These are phyloP conservation scores for Vigna radiata DNA, from an alignment of 306 rosid genomes.

Conservation along the genomic window DNA sequence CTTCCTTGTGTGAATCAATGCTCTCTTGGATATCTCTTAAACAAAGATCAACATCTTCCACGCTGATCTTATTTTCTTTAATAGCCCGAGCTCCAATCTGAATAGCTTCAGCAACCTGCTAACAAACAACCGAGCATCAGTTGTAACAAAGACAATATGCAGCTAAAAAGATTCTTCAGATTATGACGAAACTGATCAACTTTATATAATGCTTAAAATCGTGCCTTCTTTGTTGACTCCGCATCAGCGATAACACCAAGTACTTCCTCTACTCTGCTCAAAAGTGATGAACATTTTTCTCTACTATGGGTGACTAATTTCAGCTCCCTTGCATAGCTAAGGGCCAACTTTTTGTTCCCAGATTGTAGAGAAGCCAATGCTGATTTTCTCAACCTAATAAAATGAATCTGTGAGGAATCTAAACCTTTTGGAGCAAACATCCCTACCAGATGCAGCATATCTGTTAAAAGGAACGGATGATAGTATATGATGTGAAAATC, in stretches of 20 bases:
- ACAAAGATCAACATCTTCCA: conserved; percentile 77
- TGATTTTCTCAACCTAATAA: conserved; percentile 72
- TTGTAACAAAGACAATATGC: conserved; percentile 35
- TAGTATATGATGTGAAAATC: conserved; percentile 12
- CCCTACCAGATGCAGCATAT: conserved; percentile 25
- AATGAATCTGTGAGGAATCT: conserved; percentile 42
- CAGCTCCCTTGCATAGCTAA: conserved; percentile 82
- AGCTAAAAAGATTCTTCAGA: conserved; percentile 30
- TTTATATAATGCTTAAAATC: conserved; percentile 9
- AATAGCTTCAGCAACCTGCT: conserved; percentile 92
- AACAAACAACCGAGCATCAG: conserved; percentile 37
- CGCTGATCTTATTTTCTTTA: conserved; percentile 70
- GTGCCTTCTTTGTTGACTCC: conserved; percentile 83
- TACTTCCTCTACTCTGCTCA: conserved; percentile 91
- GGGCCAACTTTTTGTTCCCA: conserved; percentile 75
- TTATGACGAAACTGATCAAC: conserved; percentile 9
- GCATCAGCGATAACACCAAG: conserved; percentile 69
- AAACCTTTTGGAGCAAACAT: conserved; percentile 32
- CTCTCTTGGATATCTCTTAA: conserved; percentile 79
- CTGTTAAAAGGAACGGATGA: conserved; percentile 22
- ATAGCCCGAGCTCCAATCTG: conserved; percentile 82
- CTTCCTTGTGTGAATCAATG: conserved; percentile 79
- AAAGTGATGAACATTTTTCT: conserved; percentile 75
- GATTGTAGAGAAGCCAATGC: conserved; percentile 76
- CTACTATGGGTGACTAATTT: conserved; percentile 68